These are phyloP conservation scores for Borovskyia barvae DNA, from an alignment of 208 protist genomes.

Conservation along the genomic window DNA sequence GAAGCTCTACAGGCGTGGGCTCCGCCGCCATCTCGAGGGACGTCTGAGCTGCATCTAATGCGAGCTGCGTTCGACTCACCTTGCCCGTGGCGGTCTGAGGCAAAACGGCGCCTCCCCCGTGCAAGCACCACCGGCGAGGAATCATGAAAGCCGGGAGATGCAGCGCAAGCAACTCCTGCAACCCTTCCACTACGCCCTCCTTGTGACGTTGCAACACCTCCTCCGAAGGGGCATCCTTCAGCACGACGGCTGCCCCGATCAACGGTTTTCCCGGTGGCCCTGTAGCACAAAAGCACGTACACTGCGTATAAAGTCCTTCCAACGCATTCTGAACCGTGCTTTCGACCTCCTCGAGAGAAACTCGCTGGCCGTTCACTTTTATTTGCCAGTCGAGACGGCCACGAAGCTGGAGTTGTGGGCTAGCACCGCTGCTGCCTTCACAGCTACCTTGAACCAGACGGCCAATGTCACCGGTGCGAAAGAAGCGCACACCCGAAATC, in stretches of 20 bases:
- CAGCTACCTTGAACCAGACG: neutral
- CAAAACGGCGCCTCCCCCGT: constrained; percentile 7
- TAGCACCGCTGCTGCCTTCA: neutral
- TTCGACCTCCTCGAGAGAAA: constrained; percentile 60
- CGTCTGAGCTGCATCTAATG: neutral
- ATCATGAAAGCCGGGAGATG: constrained; percentile 41
- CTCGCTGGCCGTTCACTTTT: constrained; percentile 60
- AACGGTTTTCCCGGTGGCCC: neutral
- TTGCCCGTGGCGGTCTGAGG: constrained; percentile 48
- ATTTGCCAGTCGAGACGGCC: constrained; percentile 56
- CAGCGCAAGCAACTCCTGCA: constrained; percentile 27
- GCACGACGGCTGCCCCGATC: constrained; percentile 24
- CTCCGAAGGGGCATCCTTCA: constrained; percentile 1
- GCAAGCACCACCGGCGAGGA: constrained; percentile 31
- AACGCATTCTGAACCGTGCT: constrained; percentile 17
- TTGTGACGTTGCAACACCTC: constrained; percentile 1
- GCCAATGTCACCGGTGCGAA: constrained; percentile 52
- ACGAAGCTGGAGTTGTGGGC: constrained; percentile 13
- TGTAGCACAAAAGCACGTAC: constrained; percentile 30
- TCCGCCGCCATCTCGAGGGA: neutral
- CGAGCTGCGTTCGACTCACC: constrained; percentile 28
- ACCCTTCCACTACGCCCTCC: constrained; percentile 5
- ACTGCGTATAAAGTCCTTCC: constrained; percentile 9
- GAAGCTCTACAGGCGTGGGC: neutral
- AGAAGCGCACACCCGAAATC: constrained; percentile 17